Evolutionary conservation across 129 eudicot species (phyloP).

Genomic region (Saussurea involucrata): DNA sequence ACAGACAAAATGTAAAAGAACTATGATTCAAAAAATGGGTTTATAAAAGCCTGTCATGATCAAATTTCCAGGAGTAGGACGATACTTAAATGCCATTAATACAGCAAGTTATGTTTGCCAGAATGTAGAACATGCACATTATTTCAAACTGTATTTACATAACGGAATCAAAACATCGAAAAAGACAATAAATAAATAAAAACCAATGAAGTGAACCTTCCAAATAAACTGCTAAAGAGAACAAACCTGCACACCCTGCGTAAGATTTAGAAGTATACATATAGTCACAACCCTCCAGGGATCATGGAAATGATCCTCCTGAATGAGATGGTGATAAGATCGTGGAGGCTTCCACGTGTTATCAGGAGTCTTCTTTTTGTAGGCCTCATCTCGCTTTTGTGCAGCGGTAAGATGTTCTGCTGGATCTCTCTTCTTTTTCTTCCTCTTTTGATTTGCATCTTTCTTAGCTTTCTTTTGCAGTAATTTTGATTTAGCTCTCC

Average conservation of each 20-base stretch:
- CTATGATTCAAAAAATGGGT: background rate
- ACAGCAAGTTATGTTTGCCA: background rate
- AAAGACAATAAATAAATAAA: background rate
- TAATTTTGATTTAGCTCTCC: background rate
- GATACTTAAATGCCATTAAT: background rate
- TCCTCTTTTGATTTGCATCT: background rate
- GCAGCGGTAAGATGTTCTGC: constrained; percentile 28
- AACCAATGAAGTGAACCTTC: background rate
- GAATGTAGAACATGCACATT: background rate
- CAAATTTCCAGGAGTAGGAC: background rate
- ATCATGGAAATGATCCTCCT: constrained; percentile 74
- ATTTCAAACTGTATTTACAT: background rate
- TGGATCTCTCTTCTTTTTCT: background rate
- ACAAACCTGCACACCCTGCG: constrained; percentile 68
- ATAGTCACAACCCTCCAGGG: constrained; percentile 91
- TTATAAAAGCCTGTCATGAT: background rate
- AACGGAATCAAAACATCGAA: background rate
- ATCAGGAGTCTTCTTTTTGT: constrained; percentile 47
- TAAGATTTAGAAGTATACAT: constrained; percentile 68
- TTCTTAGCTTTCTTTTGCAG: background rate
- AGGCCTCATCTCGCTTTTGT: constrained; percentile 60
- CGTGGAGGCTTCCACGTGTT: constrained; percentile 78
- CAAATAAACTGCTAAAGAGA: background rate
- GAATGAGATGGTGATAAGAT: constrained; percentile 62
- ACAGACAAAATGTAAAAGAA: background rate